These are phyloP conservation scores for Martiniozyma asiatica DNA, from an alignment of 1,139 yeast species.

Conservation along the genomic window DNA sequence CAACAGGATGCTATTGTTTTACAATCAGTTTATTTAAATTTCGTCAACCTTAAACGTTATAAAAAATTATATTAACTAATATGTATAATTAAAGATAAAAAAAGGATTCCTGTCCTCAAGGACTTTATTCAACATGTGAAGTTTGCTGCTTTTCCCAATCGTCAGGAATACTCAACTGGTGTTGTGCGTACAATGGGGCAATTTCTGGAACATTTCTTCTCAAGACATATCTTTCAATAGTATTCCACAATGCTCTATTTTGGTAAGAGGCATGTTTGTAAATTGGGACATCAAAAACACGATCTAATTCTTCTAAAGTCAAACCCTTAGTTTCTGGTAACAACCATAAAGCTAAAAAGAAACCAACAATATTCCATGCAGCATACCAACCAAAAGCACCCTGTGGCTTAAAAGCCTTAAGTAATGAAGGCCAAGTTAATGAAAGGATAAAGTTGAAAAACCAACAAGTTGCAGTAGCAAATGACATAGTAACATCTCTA, in stretches of 20 bases:
- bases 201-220: constrained; percentile 36
- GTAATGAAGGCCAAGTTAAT: constrained; percentile 70
- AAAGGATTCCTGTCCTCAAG: too few relatives aligned
- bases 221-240: constrained; percentile 28
- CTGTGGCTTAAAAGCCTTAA: constrained; percentile 53
- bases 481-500: constrained; percentile 77
- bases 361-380: constrained; percentile 74
- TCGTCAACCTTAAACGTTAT: too few relatives aligned
- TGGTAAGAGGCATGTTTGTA: constrained; percentile 46
- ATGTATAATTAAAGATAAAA: background rate
- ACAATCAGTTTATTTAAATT: too few relatives aligned
- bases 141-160: constrained; percentile 44
- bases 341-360: constrained; percentile 53
- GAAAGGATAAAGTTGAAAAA: constrained; percentile 74
- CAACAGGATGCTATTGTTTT: too few relatives aligned
- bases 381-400: constrained; percentile 91
- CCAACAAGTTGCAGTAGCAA: constrained; percentile 81
- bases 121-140: constrained; percentile 31
- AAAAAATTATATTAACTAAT: background rate
- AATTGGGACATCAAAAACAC: constrained; percentile 49
- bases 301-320: constrained; percentile 63
- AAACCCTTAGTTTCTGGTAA: constrained; percentile 61
- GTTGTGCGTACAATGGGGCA: constrained; percentile 44
- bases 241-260: constrained; percentile 31
- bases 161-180: constrained; percentile 47